Evolutionary conservation across 345 rosid species (phyloP), one percentile per base, ranked within the genome.

Genomic region (Hevea brasiliensis): DNA sequence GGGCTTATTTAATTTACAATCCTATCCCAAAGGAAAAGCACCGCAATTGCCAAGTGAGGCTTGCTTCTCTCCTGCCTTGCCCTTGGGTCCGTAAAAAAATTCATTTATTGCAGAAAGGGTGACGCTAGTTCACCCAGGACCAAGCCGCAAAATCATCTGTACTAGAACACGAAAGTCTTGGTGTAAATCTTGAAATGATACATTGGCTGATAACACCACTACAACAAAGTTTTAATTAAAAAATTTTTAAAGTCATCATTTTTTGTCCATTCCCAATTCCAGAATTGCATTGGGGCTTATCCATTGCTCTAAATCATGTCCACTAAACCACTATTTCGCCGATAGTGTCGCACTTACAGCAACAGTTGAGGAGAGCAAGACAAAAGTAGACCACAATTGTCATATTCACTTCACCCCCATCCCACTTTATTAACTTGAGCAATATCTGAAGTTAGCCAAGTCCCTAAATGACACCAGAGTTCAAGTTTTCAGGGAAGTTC

Each of bases 401-500:
- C 64, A 27, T 63, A 35, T 27, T 32, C 37, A 32, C 37, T 27
- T 23, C 10, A 41, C 17, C 29, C 15, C 58, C 17, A 26, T 8
- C 29, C 47, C 54, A 59, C 6, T 45, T 71, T 71, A 47, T 72
- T 62, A 42, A 50, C 53, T 60, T 4, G 44, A 60, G 15, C 61
- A 9, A 0, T 60, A 24, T 12, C 26, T 21, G 17, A 48, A 65
- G 41, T 60, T 10, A 23, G 40, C 37, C 6, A 11, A 37, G 12
- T 48, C 61, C 18, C 62, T 7, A 29, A 68, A 53, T 60, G 26
- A 24, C 73, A 65, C 41, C 41, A 41, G 15, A 55, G 50, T 27
- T 72, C 76, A 1, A 50, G 21, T 32, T 60, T 67, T 55, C 73
- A 62, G 59, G 78, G 71, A 41, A 89, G 90, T 55, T 89, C 75